phyloP scores from a whole-genome alignment of 768 basidiomycete species.

The Strobilomyces echinocephalus region DNA sequence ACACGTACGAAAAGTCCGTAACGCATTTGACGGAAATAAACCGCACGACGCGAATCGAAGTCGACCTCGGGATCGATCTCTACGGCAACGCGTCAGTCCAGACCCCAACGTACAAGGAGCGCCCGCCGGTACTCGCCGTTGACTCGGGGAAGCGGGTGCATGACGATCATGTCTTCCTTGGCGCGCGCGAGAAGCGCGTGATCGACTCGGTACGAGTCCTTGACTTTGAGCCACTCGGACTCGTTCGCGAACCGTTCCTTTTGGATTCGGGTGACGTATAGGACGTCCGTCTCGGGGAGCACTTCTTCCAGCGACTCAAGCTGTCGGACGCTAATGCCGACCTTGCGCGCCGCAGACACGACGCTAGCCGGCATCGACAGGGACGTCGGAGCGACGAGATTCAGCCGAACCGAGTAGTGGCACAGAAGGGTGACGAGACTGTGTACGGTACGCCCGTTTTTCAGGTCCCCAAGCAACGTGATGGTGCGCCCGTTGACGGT shows the following conservation, averaged over 20 bases:
- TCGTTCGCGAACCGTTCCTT: conserved; percentile 86
- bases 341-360: conserved; percentile 76
- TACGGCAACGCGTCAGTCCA: conserved; percentile 26
- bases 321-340: conserved; percentile 72
- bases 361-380: conserved; percentile 88
- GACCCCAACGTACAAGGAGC: neutral
- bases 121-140: conserved; percentile 54
- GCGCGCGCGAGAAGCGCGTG: conserved; percentile 90
- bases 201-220: conserved; percentile 89
- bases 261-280: conserved; percentile 95
- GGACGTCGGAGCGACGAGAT: conserved; percentile 87
- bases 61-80: conserved; percentile 99
- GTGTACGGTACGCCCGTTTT: conserved; percentile 97
- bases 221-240: conserved; percentile 84
- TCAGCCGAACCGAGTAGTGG: conserved; percentile 88
- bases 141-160: conserved; percentile 97
- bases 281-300: conserved; percentile 86
- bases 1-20: conserved; percentile 90
- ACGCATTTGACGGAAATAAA: conserved; percentile 98
- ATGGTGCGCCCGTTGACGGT: conserved; percentile 96
- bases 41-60: conserved; percentile 88
- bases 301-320: conserved; percentile 91
- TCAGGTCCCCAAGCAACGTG: conserved; percentile 90
- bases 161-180: conserved; percentile 96
- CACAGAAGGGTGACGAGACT: conserved; percentile 89